phyloP scores from a whole-genome alignment of 768 basidiomycete species.

The Lyophyllum atratum region DNA sequence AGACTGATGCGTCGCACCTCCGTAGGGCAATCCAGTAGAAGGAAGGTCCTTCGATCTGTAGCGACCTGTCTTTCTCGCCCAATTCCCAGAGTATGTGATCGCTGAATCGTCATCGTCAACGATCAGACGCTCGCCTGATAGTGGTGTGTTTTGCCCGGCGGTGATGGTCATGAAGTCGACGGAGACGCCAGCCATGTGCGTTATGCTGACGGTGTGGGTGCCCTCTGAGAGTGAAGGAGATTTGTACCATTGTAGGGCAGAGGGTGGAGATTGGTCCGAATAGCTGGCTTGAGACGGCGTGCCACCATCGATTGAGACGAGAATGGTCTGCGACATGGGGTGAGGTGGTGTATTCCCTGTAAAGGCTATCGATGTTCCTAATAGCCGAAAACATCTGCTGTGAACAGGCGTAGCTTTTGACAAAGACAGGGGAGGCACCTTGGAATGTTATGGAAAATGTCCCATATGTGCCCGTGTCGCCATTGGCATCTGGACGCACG shows the following conservation, averaged over 20 bases:
- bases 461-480: slow-evolving; percentile 1
- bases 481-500: background rate
- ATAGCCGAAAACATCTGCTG: background rate
- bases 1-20: slow-evolving; percentile 27
- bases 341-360: background rate
- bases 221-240: slow-evolving; percentile 21
- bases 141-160: slow-evolving; percentile 21
- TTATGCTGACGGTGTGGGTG: slow-evolving; percentile 20
- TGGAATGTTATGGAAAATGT: background rate
- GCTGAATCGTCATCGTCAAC: slow-evolving; percentile 23
- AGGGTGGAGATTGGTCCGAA: slow-evolving; percentile 12
- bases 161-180: slow-evolving; percentile 23
- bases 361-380: background rate
- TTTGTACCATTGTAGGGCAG: slow-evolving; percentile 25
- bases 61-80: slow-evolving; percentile 12
- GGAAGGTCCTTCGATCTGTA: slow-evolving; percentile 14
- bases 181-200: slow-evolving; percentile 20
- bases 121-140: slow-evolving; percentile 19
- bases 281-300: slow-evolving; percentile 11
- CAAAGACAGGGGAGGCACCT: background rate
- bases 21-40: slow-evolving; percentile 21
- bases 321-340: background rate
- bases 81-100: slow-evolving; percentile 20
- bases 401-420: background rate
- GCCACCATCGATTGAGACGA: background rate